Evolutionary conservation across 768 basidiomycete genomes (phyloP).

Genomic region (Tephrocybe sp.): DNA sequence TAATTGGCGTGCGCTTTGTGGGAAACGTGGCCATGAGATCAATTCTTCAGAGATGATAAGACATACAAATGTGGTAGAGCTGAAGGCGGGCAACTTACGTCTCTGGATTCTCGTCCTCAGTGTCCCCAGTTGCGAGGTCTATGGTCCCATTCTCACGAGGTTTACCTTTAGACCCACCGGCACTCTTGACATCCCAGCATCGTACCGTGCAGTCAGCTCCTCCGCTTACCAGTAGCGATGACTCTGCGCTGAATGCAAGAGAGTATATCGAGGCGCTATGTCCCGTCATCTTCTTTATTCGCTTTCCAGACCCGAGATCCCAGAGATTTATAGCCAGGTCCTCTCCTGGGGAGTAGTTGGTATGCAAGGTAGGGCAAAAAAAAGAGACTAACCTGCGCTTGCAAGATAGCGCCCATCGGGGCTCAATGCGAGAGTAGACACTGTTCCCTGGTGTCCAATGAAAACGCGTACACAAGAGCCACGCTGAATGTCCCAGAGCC

Average conservation of each 20-base stretch:
- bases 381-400: slow-evolving; percentile 60
- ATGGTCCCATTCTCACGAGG: slow-evolving; percentile 50
- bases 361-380: slow-evolving; percentile 1
- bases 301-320: slow-evolving; percentile 93
- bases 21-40: slow-evolving; percentile 90
- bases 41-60: slow-evolving; percentile 42
- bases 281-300: slow-evolving; percentile 95
- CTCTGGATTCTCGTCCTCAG: slow-evolving; percentile 58
- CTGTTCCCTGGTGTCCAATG: slow-evolving; percentile 87
- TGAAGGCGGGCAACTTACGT: slow-evolving; percentile 64
- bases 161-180: slow-evolving; percentile 63
- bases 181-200: slow-evolving; percentile 93
- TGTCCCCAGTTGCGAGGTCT: slow-evolving; percentile 22
- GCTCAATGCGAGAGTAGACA: slow-evolving; percentile 84
- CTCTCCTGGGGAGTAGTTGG: slow-evolving; percentile 50
- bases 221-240: slow-evolving; percentile 85
- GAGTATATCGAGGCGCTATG: slow-evolving; percentile 89
- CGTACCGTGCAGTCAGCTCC: slow-evolving; percentile 94
- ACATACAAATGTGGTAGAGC: background rate
- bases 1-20: slow-evolving; percentile 93
- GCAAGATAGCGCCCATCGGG: slow-evolving; percentile 95
- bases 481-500: slow-evolving; percentile 97
- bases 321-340: slow-evolving; percentile 94
- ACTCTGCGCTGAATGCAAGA: slow-evolving; percentile 89
- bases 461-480: slow-evolving; percentile 94